A percentile compares a stretch with the other conserved stretches of the same genome.
phyloP scores from a whole-genome alignment of 2,329 filamentous ascomycete species.

The Pleurostoma richardsiae region DNA sequence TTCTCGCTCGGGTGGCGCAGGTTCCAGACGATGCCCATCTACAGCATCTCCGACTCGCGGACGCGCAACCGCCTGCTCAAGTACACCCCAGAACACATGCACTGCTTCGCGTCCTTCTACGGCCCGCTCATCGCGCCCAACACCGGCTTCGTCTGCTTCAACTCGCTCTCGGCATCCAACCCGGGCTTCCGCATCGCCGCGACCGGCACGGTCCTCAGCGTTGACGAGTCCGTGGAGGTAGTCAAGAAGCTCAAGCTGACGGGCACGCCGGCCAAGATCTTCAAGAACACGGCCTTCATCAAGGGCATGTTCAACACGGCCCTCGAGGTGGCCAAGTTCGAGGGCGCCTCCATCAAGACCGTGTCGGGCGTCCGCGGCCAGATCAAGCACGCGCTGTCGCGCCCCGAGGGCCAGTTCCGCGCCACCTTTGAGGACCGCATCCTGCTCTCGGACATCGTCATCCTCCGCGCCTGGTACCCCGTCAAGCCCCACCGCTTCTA shows the following conservation, averaged over 20 bases:
- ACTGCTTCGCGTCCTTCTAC: slow-evolving; percentile 95
- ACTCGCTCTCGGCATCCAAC: slow-evolving; percentile 77
- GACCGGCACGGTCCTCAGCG: slow-evolving; percentile 86
- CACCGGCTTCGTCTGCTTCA: slow-evolving; percentile 91
- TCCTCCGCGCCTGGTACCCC: slow-evolving; percentile 94
- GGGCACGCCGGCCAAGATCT: slow-evolving; percentile 92
- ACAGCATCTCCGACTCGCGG: slow-evolving; percentile 90
- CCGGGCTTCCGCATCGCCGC: slow-evolving; percentile 92
- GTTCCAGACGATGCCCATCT: slow-evolving; percentile 89
- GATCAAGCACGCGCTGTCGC: slow-evolving; percentile 91
- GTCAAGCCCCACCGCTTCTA: slow-evolving; percentile 95
- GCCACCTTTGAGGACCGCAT: slow-evolving; percentile 99
- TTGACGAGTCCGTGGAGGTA: slow-evolving; percentile 94
- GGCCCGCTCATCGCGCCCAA: slow-evolving; percentile 93
- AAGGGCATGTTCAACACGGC: slow-evolving; percentile 96
- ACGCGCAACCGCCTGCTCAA: slow-evolving; percentile 97
- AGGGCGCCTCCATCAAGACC: slow-evolving; percentile 91
- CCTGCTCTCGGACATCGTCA: slow-evolving; percentile 92
- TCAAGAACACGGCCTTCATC: slow-evolving; percentile 98
- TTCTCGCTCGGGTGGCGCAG: slow-evolving; percentile 95
- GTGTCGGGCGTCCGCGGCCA: slow-evolving; percentile 94
- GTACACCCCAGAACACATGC: slow-evolving; percentile 99
- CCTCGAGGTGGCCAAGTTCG: slow-evolving; percentile 96
- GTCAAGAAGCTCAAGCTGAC: slow-evolving; percentile 99
- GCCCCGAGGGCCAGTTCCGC: slow-evolving; percentile 92